These are phyloP conservation scores for Rubia tinctorum DNA, from an alignment of 305 asterid genomes.

Conservation along the genomic window DNA sequence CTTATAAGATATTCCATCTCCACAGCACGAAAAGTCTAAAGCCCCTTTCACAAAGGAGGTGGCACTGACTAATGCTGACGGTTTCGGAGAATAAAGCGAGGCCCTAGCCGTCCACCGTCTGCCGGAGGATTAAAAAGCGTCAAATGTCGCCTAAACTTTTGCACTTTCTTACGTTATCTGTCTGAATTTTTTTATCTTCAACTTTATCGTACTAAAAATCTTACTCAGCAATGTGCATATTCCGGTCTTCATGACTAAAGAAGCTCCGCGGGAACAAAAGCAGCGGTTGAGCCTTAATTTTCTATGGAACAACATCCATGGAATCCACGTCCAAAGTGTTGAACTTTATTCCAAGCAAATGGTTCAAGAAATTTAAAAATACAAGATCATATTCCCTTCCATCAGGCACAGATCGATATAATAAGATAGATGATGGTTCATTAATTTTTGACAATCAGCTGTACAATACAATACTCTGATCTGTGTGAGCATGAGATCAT, in stretches of 20 bases:
- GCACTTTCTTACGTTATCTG: conserved; percentile 39
- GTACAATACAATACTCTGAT: not conserved
- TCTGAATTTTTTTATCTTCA: conserved; percentile 17
- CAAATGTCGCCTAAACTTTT: conserved; percentile 29
- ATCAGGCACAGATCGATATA: not conserved
- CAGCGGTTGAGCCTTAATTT: conserved; percentile 12
- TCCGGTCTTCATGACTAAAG: conserved; percentile 6
- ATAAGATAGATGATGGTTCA: not conserved
- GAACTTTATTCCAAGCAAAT: conserved; percentile 27
- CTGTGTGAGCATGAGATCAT: not conserved
- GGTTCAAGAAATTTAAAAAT: not conserved
- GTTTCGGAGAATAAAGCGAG: conserved; percentile 41
- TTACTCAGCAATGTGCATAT: not conserved
- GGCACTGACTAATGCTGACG: conserved; percentile 40
- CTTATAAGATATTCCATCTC: conserved; percentile 9
- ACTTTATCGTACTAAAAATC: conserved; percentile 24
- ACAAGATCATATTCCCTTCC: not conserved
- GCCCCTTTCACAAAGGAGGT: conserved; percentile 27
- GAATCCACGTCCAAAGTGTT: conserved; percentile 56
- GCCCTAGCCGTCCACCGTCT: conserved; percentile 27
- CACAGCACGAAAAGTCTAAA: conserved; percentile 20
- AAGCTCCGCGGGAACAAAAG: conserved; percentile 3
- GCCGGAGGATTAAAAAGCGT: conserved; percentile 16
- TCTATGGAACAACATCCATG: conserved; percentile 31
- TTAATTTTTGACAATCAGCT: not conserved